Conservation (phyloP, 2,329 filamentous ascomycete genomes). For the Aspergillus sp. region DNA sequence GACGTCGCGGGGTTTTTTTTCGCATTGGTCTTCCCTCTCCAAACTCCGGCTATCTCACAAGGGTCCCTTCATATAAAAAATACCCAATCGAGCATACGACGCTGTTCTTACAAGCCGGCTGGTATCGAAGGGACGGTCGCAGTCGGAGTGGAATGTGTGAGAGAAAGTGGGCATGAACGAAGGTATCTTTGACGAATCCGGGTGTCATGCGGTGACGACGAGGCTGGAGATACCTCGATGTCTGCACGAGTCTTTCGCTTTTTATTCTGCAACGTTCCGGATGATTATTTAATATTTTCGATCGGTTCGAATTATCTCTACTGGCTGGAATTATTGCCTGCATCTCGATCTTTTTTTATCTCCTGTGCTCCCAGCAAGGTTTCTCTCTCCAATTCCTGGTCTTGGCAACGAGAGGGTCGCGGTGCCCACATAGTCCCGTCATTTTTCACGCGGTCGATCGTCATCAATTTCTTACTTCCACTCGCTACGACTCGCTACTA, state of each 20-base stretch:
- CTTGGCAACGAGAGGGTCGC: conserved; percentile 5
- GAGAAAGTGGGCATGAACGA: neutral
- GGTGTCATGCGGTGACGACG: conserved; percentile 2
- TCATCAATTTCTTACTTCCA: neutral
- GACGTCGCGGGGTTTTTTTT: neutral
- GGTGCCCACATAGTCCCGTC: neutral
- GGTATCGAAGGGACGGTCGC: conserved; percentile 11
- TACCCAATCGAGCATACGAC: conserved; percentile 2
- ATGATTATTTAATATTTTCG: no score
- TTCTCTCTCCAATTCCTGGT: neutral
- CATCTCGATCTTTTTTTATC: neutral
- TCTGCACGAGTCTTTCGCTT: no score
- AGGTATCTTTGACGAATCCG: conserved; percentile 12
- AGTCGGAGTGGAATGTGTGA: conserved; percentile 6
- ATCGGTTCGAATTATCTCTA: no score
- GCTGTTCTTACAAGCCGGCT: conserved; percentile 2
- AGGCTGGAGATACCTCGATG: neutral
- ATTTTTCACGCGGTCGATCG: neutral
- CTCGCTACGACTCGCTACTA: no score
- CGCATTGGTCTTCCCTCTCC: neutral
- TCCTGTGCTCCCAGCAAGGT: neutral
- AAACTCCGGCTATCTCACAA: no score
- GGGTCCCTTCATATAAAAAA: neutral
- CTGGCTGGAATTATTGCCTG: neutral
- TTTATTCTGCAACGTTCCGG: no score